Evolutionary conservation across 345 rosid species (phyloP).

Genomic region (Eucalyptus pauciflora): DNA sequence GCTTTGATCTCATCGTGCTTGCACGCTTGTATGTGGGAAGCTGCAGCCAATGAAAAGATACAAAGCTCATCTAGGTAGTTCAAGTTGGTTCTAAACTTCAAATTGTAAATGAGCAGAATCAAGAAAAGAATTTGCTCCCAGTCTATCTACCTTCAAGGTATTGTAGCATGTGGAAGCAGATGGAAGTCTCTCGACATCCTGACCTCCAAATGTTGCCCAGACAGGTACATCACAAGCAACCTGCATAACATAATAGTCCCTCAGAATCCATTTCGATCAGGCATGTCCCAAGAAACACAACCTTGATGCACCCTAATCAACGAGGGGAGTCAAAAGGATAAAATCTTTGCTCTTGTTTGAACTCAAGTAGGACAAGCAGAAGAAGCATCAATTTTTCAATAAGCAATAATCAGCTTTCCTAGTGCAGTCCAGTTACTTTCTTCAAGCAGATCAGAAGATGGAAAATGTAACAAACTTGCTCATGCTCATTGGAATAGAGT

Average conservation of each 20-base stretch:
- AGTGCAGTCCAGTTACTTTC: neutral
- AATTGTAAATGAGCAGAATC: neutral
- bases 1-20: slow-evolving; percentile 83
- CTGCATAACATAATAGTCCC: slow-evolving; percentile 10
- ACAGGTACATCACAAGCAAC: slow-evolving; percentile 82
- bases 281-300: neutral
- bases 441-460: neutral
- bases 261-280: neutral
- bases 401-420: neutral
- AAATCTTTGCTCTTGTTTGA: neutral
- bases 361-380: neutral
- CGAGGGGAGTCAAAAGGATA: neutral
- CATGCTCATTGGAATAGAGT: neutral
- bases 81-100: neutral
- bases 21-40: slow-evolving; percentile 90
- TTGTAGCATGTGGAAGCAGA: slow-evolving; percentile 99
- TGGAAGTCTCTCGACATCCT: slow-evolving; percentile 95
- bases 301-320: neutral
- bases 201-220: slow-evolving; percentile 93
- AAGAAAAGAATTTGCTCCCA: neutral
- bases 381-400: neutral
- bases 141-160: slow-evolving; percentile 69
- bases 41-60: slow-evolving; percentile 30
- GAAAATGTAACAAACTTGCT: neutral
- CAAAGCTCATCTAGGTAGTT: neutral